Percentiles rank a stretch among this genome's conserved stretches.
Evolutionary conservation across 192 early-diverging fungal genomes (phyloP).

Genomic region (Umbelopsis sp.): DNA sequence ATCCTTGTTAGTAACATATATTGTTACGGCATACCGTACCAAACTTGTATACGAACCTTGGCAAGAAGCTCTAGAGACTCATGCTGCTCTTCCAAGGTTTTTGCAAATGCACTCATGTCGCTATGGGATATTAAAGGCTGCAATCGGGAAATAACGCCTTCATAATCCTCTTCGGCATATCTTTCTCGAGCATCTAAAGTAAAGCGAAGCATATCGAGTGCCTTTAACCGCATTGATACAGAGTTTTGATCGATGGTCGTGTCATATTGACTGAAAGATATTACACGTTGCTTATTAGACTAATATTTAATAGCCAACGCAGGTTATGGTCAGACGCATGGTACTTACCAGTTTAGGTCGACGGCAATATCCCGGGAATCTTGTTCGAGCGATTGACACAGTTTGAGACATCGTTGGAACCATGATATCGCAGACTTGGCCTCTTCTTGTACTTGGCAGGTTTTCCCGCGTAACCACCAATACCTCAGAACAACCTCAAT

Average conservation of each 20-base stretch:
- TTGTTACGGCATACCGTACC: background rate
- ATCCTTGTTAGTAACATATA: background rate
- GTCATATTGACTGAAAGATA: slow-evolving; percentile 45
- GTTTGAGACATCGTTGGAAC: slow-evolving; percentile 16
- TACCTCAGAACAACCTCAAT: slow-evolving; percentile 1
- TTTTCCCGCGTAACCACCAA: slow-evolving; percentile 19
- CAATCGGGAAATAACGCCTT: slow-evolving; percentile 37
- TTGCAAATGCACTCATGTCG: slow-evolving; percentile 30
- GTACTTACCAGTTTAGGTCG: background rate
- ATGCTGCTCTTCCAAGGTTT: slow-evolving; percentile 39
- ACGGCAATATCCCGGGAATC: background rate
- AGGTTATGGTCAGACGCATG: background rate
- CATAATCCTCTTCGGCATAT: slow-evolving; percentile 41
- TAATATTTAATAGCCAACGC: too few species aligned
- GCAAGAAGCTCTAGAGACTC: slow-evolving; percentile 42
- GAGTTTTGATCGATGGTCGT: slow-evolving; percentile 24
- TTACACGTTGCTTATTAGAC: too few species aligned
- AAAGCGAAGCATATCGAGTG: slow-evolving; percentile 39
- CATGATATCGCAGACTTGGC: slow-evolving; percentile 1
- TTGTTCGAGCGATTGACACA: background rate
- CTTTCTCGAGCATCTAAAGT: slow-evolving; percentile 37
- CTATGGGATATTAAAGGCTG: slow-evolving; percentile 32
- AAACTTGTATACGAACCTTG: slow-evolving; percentile 29
- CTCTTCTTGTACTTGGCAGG: slow-evolving; percentile 13
- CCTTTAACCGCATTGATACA: slow-evolving; percentile 30